Percentiles rank a stretch among this genome's conserved stretches.
Conservation (phyloP, 352 stramenopile species). For the Halophytophthora batemanensis region DNA sequence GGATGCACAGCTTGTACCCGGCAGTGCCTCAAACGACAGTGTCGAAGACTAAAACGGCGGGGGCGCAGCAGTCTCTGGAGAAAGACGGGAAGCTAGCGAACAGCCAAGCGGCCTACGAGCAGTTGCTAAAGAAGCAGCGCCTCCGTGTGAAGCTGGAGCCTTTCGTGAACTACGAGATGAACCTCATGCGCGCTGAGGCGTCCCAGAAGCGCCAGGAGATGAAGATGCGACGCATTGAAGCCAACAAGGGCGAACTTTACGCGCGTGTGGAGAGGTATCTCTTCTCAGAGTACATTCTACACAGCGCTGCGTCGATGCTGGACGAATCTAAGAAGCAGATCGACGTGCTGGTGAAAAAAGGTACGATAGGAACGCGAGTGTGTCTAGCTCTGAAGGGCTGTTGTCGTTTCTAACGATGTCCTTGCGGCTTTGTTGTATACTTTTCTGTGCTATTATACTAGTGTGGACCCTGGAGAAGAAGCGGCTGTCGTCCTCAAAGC, state of each 20-base stretch:
- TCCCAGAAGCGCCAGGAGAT: constrained; percentile 78
- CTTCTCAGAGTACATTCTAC: constrained; percentile 77
- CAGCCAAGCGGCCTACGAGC: constrained; percentile 21
- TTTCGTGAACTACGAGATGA: constrained; percentile 84
- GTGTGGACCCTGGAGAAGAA: constrained; percentile 65
- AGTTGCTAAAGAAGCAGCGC: constrained; percentile 40
- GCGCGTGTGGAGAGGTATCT: constrained; percentile 68
- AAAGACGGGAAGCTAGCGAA: constrained; percentile 7
- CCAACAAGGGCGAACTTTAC: constrained; percentile 81
- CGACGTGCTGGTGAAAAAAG: constrained; percentile 68
- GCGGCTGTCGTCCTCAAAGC: constrained; percentile 46
- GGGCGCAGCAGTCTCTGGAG: not conserved
- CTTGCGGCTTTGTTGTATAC: too few species aligned
- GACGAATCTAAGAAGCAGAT: constrained; percentile 65
- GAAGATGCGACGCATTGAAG: constrained; percentile 84
- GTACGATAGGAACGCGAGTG: constrained; percentile 19
- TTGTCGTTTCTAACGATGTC: too few species aligned
- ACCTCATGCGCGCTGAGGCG: constrained; percentile 66
- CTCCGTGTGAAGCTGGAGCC: constrained; percentile 78
- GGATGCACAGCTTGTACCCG: constrained; percentile 37
- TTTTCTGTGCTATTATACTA: constrained; percentile 14
- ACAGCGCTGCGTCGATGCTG: constrained; percentile 53
- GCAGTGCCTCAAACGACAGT: constrained; percentile 18
- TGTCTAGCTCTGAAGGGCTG: constrained; percentile 3
- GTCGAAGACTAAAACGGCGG: constrained; percentile 1